Conservation (phyloP, 331 rosid genomes). For the Arachis monticola region DNA sequence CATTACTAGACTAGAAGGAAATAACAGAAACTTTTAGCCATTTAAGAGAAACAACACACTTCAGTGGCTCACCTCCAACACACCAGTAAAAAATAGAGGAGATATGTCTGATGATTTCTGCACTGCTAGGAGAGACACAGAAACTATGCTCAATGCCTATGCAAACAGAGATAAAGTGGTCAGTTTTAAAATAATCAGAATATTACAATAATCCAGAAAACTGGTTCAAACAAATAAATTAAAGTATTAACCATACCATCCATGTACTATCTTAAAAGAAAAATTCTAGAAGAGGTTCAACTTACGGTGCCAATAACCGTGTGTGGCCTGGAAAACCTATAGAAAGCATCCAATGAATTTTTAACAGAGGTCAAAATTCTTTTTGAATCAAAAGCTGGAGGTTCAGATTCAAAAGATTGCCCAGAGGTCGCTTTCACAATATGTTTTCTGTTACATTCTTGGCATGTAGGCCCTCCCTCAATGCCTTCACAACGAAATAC, state of each 20-base stretch:
- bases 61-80: conserved; percentile 71
- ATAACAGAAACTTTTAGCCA: conserved; percentile 1
- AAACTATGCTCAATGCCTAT: conserved; percentile 89
- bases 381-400: conserved; percentile 57
- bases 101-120: conserved; percentile 77
- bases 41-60: conserved; percentile 25
- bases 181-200: conserved; percentile 11
- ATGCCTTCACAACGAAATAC: conserved; percentile 35
- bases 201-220: conserved; percentile 13
- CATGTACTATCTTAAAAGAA: conserved; percentile 16
- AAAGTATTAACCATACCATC: conserved; percentile 22
- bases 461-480: conserved; percentile 42
- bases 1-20: conserved; percentile 1
- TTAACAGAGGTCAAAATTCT: conserved; percentile 42
- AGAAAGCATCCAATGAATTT: conserved; percentile 70
- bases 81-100: conserved; percentile 76
- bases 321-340: conserved; percentile 94
- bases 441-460: conserved; percentile 38
- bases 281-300: conserved; percentile 9
- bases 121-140: conserved; percentile 86
- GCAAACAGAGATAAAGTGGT: conserved; percentile 37
- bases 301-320: conserved; percentile 96
- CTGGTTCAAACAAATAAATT: conserved; percentile 16
- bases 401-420: conserved; percentile 71
- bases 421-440: conserved; percentile 69